Base-by-base conservation (phyloP, 495 filamentous ascomycete genomes). In the Penicillium cosmopolitanum region DNA sequence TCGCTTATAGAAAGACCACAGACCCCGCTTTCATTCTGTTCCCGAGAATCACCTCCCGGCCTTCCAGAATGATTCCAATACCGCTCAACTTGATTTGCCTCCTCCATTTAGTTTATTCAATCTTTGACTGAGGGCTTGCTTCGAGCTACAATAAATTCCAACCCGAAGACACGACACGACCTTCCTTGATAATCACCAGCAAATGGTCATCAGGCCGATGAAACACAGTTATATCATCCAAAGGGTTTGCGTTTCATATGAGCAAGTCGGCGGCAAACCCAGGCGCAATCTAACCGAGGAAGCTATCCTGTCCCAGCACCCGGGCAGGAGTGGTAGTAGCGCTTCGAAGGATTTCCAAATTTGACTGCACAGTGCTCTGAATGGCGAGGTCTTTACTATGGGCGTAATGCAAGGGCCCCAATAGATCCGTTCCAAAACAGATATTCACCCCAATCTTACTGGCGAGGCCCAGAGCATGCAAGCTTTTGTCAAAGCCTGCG, bases 231-330 rank as follows among this genome's bases (percentile, higher is more conserved):
- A 43, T 43, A 43, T 43, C 40, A 43, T 19, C 16, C n/a, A 43
- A 18, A 12, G 40, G 40, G 40, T 43, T 43, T 4, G 40, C 40
- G 5, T 43, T 43, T 9, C 13, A 43, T 4, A 43, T 18, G 15
- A 43, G 40, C 40, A 43, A 16, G 40, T 43, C 40, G 40, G 40
- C 40, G 40, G 40, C 40, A 43, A 43, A 43, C 40, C 40, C 40
- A 16, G 40, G 40, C 4, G 40, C 40, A 43, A 19, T 43, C 8
- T 43, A 1, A 5, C 40, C 40, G 40, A 43, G 40, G 16, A 43
- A 43, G 40, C 8, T 43, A 43, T 43, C 40, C 40, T 43, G 40
- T 43, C 40, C n/a, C 40, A 43, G 40, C 40, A 43, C 19, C n/a
- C 40, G 40, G 9, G 40, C 40, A 43, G 40, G 40, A 43, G 40